Base-by-base conservation (phyloP, 2,329 filamentous ascomycete species). In the Chalara sp. region DNA sequence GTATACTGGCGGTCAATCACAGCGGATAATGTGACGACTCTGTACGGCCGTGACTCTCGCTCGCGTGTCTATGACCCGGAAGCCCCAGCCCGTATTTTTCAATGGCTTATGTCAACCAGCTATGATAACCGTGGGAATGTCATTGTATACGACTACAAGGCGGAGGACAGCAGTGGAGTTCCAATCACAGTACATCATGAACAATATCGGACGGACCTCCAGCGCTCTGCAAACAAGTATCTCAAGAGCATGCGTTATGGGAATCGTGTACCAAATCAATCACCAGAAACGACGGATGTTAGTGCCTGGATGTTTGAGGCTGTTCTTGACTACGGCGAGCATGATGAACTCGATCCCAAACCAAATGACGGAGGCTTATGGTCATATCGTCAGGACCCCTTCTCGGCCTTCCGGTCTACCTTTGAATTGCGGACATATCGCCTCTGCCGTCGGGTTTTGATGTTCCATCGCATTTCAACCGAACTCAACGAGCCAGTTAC, bases 391-490 rank as follows among this genome's bases (percentile, higher is more conserved):
- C 3, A 42, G 5, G 49, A 51, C 35, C 35, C 43, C 28, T 51
- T 51, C 33, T 51, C 49, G 6, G 21, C 49, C n/a, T 47, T 41
- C 29, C 43, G 35, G 11, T 33, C 32, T 46, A 39, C 44, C 3
- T 51, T 46, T 28, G 49, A 51, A 33, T 29, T 46, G 10, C 49
- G 49, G 8, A 42, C 35, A 5, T 51, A 51, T 47, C 43, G 49
- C 7, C 44, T 46, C 6, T n/a, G n/a, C n/a, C n/a, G n/a, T n/a
- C n/a, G n/a, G n/a, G n/a, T n/a, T n/a, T n/a, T n/a, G n/a, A n/a
- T n/a, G n/a, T n/a, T n/a, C n/a, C n/a, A n/a, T n/a, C n/a, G n/a
- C n/a, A n/a, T n/a, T n/a, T n/a, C n/a, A n/a, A n/a, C n/a, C n/a
- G n/a, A n/a, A n/a, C n/a, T n/a, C n/a, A n/a, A n/a, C n/a, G n/a